These are phyloP conservation scores for Dioszegia hungarica DNA, from an alignment of 768 basidiomycete genomes.

Conservation along the genomic window DNA sequence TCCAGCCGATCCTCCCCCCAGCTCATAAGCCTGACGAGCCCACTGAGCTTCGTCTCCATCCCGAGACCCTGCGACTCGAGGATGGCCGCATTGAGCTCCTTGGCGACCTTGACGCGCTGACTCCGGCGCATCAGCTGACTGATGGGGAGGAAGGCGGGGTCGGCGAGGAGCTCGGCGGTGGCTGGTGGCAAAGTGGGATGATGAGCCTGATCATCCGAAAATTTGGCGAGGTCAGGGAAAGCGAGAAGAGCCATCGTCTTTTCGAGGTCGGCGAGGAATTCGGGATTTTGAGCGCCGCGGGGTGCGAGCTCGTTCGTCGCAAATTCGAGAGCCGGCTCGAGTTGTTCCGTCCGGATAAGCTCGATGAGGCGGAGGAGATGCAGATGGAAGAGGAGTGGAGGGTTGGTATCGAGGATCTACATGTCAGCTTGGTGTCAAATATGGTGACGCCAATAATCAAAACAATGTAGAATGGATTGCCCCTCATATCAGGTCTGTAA, in stretches of 20 bases:
- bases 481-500: slow-evolving; percentile 51
- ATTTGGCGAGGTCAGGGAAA: slow-evolving; percentile 50
- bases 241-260: slow-evolving; percentile 84
- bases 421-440: slow-evolving; percentile 13
- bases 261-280: slow-evolving; percentile 87
- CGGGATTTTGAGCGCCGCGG: slow-evolving; percentile 87
- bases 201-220: slow-evolving; percentile 29
- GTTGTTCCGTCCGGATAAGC: slow-evolving; percentile 74
- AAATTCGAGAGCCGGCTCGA: slow-evolving; percentile 76
- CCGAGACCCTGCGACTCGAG: slow-evolving; percentile 87
- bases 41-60: slow-evolving; percentile 82
- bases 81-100: slow-evolving; percentile 92
- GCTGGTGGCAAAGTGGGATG: slow-evolving; percentile 10
- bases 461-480: slow-evolving; percentile 21
- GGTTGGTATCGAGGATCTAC: slow-evolving; percentile 95
- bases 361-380: slow-evolving; percentile 96
- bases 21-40: slow-evolving; percentile 71
- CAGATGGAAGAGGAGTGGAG: slow-evolving; percentile 85
- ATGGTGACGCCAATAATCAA: background rate
- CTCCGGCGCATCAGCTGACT: slow-evolving; percentile 74
- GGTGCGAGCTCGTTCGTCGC: slow-evolving; percentile 92
- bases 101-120: slow-evolving; percentile 89
- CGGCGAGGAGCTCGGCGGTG: slow-evolving; percentile 25
- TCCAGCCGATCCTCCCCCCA: slow-evolving; percentile 80
- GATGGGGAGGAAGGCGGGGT: slow-evolving; percentile 59